Percentiles rank a stretch among this genome's conserved stretches.
Conservation (phyloP, 805 yeast species). For the Lachancea sp. region DNA sequence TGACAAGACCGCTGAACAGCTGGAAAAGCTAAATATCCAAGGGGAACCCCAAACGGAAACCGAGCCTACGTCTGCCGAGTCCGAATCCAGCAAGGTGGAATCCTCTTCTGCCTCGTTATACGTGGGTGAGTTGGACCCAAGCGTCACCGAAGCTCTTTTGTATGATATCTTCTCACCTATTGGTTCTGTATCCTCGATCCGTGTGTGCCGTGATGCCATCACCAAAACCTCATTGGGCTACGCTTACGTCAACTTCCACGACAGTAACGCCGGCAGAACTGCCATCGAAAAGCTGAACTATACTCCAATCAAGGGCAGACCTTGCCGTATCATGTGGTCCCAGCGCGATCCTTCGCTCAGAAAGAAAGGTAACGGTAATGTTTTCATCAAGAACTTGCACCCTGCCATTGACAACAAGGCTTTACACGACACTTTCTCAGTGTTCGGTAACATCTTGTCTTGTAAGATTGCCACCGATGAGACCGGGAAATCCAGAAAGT, state of each 20-base stretch:
- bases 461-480: constrained; percentile 97
- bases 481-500: constrained; percentile 86
- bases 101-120: constrained; percentile 79
- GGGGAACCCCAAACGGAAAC: constrained; percentile 27
- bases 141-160: constrained; percentile 88
- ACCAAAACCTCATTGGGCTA: constrained; percentile 96
- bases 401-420: constrained; percentile 99
- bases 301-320: constrained; percentile 85
- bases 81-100: constrained; percentile 38
- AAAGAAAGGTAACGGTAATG: constrained; percentile 93
- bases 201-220: constrained; percentile 98
- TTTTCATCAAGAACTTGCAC: constrained; percentile 96
- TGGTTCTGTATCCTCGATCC: constrained; percentile 93
- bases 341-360: constrained; percentile 97
- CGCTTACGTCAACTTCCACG: constrained; percentile 95
- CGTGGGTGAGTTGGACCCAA: constrained; percentile 93
- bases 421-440: constrained; percentile 94
- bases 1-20: constrained; percentile 34
- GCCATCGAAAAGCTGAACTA: constrained; percentile 96
- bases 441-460: constrained; percentile 91
- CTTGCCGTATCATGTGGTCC: constrained; percentile 99
- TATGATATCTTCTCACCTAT: constrained; percentile 91
- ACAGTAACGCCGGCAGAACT: constrained; percentile 80
- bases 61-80: constrained; percentile 27
- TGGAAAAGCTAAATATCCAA: constrained; percentile 31